phyloP scores from a whole-genome alignment of 257 asterid genomes.

The Nicotiana benthamiana region DNA sequence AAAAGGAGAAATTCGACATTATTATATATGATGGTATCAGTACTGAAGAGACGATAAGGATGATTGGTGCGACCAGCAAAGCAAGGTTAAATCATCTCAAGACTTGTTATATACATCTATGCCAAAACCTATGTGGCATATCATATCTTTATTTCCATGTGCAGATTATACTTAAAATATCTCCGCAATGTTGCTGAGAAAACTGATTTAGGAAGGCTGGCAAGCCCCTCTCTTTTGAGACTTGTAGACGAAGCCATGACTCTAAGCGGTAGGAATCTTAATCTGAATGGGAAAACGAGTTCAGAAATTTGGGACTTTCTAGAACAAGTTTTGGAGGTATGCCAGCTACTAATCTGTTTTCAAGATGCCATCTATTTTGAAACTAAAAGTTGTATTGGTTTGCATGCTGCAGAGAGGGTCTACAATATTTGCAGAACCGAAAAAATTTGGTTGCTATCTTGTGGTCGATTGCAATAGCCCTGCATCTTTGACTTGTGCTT shows the following conservation, averaged over 20 bases:
- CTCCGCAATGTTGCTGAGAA: conserved; percentile 69
- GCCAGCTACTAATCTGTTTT: neutral
- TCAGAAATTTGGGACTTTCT: conserved; percentile 73
- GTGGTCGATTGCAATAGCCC: conserved; percentile 58
- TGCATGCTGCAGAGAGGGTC: conserved; percentile 59
- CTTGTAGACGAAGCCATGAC: conserved; percentile 70
- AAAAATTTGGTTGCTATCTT: conserved; percentile 65
- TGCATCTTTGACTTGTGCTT: conserved; percentile 45
- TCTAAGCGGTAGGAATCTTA: conserved; percentile 34
- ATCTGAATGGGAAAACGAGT: conserved; percentile 57
- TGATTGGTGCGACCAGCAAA: conserved; percentile 81
- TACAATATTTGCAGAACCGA: conserved; percentile 48
- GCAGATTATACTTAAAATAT: conserved; percentile 79
- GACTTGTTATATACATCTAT: neutral
- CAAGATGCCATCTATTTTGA: neutral
- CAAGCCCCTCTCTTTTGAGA: conserved; percentile 80
- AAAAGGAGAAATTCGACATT: conserved; percentile 44
- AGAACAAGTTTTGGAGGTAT: conserved; percentile 62
- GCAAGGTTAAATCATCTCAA: conserved; percentile 41
- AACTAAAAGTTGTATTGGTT: neutral
- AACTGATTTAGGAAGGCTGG: conserved; percentile 88
- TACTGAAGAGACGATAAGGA: conserved; percentile 79
- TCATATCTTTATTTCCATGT: neutral
- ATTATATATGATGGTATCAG: conserved; percentile 75
- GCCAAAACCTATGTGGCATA: neutral